A percentile compares a stretch with the other conserved stretches of the same genome.
phyloP scores from a whole-genome alignment of 2,329 filamentous ascomycete genomes.

The Fusarium pseudograminearum region DNA sequence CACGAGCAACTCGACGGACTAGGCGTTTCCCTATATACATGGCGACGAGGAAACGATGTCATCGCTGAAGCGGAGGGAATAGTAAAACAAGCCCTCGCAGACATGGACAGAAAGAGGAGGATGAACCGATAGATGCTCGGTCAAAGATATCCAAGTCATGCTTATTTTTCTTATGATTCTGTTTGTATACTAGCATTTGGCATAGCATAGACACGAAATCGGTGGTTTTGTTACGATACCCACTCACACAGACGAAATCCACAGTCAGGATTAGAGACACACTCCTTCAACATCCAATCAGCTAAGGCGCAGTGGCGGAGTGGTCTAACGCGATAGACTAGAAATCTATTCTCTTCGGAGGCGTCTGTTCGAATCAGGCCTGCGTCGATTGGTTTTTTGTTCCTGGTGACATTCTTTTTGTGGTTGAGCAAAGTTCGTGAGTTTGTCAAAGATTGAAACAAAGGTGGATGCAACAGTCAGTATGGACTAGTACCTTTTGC shows the following conservation, averaged over 20 bases:
- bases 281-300: constrained; percentile 21
- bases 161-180: background rate
- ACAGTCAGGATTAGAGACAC: background rate
- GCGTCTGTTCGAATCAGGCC: constrained; percentile 44
- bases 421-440: background rate
- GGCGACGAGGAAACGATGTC: constrained; percentile 79
- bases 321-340: constrained; percentile 44
- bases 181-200: constrained; percentile 13
- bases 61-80: constrained; percentile 73
- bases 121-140: constrained; percentile 14
- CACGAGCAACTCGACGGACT: constrained; percentile 71
- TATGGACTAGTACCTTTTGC: background rate
- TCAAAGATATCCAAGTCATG: constrained; percentile 13
- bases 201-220: background rate
- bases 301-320: constrained; percentile 41
- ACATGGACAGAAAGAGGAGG: constrained; percentile 53
- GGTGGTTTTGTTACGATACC: constrained; percentile 2
- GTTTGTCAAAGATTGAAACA: too few species aligned
- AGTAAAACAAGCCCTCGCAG: constrained; percentile 66
- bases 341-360: constrained; percentile 43
- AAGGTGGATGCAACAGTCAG: background rate
- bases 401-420: background rate
- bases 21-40: constrained; percentile 77
- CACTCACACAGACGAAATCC: background rate
- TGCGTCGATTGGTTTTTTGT: constrained; percentile 36